phyloP scores from a whole-genome alignment of 2,329 filamentous ascomycete species.

The Neofusicoccum kwambonambiense region DNA sequence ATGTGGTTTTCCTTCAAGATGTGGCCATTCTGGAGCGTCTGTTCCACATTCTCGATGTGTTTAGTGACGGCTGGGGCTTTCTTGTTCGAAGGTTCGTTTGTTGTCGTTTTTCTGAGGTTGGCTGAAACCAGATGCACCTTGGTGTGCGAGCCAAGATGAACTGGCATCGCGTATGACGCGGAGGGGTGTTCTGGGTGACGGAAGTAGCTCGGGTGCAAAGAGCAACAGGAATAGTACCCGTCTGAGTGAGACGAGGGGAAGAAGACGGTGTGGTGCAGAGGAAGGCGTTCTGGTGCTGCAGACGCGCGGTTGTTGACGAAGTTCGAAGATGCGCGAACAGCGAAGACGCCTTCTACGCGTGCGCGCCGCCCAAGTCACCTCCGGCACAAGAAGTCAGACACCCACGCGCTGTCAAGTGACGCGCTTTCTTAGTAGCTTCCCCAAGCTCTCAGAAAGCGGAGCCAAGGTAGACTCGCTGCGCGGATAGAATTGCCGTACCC shows the following conservation, averaged over 20 bases:
- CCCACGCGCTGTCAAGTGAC: background rate
- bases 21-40: conserved; percentile 19
- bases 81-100: conserved; percentile 24
- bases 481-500: background rate
- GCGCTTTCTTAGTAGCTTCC: background rate
- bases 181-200: background rate
- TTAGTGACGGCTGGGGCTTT: conserved; percentile 22
- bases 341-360: too few species aligned
- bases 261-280: background rate
- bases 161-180: conserved; percentile 28
- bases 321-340: background rate
- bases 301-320: background rate
- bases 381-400: background rate
- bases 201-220: background rate
- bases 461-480: background rate
- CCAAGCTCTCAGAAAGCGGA: too few species aligned
- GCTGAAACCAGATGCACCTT: conserved; percentile 27
- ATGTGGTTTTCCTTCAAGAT: conserved; percentile 29
- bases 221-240: background rate
- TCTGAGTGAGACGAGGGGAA: background rate
- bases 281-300: background rate
- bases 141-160: conserved; percentile 30
- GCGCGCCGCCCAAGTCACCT: background rate
- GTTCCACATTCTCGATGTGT: conserved; percentile 18
- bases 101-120: conserved; percentile 30